A percentile compares a stretch with the other conserved stretches of the same genome.
Evolutionary conservation across 75 land plant genomes (phyloP).

Genomic region (Larix kaempferi): DNA sequence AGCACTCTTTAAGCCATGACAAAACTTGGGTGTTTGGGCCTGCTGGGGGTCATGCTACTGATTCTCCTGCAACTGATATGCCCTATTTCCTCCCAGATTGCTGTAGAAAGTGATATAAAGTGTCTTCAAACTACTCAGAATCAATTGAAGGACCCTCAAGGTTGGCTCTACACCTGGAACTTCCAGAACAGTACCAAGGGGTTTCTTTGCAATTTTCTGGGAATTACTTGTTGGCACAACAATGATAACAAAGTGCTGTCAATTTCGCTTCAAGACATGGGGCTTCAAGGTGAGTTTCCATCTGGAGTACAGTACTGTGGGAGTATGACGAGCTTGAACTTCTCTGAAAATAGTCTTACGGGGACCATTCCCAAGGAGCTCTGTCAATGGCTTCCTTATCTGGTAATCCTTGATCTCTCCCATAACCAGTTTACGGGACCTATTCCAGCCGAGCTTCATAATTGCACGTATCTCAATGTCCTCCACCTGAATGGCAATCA

Average conservation of each 20-base stretch:
- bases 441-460: constrained; percentile 41
- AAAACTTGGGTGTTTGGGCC: too few species aligned
- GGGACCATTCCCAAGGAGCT: constrained; percentile 55
- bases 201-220: constrained; percentile 57
- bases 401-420: constrained; percentile 63
- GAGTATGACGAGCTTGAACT: constrained; percentile 63
- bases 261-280: constrained; percentile 42
- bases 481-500: constrained; percentile 59
- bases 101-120: neutral
- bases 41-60: too few species aligned
- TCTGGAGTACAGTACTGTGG: constrained; percentile 40
- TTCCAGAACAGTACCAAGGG: constrained; percentile 36
- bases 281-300: constrained; percentile 46
- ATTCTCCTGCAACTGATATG: too few species aligned
- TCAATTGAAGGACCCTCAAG: constrained; percentile 34
- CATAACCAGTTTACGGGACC: constrained; percentile 52
- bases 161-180: constrained; percentile 35
- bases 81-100: too few species aligned
- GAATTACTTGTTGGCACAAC: constrained; percentile 67
- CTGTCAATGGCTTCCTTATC: constrained; percentile 25
- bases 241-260: constrained; percentile 63
- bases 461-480: constrained; percentile 43
- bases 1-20: too few species aligned
- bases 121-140: neutral
- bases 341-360: constrained; percentile 53